Evolutionary conservation across 2,329 filamentous ascomycete genomes (phyloP).

Genomic region (Aureobasidium vineae): DNA sequence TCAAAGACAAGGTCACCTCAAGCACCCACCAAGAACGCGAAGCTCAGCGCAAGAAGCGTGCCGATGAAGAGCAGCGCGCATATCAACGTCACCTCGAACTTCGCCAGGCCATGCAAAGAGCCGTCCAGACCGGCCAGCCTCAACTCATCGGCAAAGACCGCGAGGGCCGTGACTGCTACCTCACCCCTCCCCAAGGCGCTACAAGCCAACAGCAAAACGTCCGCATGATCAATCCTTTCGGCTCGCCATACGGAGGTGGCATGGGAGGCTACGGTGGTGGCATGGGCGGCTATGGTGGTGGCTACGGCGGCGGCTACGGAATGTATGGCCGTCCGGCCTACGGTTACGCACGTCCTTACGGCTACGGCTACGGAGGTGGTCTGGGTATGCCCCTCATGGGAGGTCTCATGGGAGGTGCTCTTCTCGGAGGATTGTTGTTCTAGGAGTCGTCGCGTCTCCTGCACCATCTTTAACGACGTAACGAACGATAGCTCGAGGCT

Average conservation of each 20-base stretch:
- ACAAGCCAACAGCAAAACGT: conserved; percentile 27
- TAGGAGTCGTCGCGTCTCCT: background rate
- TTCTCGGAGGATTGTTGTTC: conserved; percentile 42
- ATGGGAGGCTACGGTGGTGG: conserved; percentile 29
- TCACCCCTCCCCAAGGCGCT: conserved; percentile 53
- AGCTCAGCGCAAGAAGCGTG: conserved; percentile 47
- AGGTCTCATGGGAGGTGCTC: conserved; percentile 49
- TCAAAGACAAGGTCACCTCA: conserved; percentile 60
- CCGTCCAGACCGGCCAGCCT: conserved; percentile 55
- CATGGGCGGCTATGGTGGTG: conserved; percentile 28
- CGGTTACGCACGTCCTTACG: conserved; percentile 48
- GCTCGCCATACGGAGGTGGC: conserved; percentile 29
- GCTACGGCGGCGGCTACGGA: conserved; percentile 38
- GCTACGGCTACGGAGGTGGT: conserved; percentile 47
- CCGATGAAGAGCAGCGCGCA: conserved; percentile 51
- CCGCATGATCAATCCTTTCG: conserved; percentile 18
- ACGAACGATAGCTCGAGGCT: background rate
- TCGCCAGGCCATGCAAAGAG: conserved; percentile 52
- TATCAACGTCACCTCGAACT: conserved; percentile 54
- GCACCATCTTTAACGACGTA: background rate
- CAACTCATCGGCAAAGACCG: conserved; percentile 56
- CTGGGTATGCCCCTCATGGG: conserved; percentile 48
- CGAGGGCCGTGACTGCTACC: conserved; percentile 57
- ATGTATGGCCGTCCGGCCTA: conserved; percentile 51
- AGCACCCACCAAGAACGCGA: conserved; percentile 58